Percentiles rank a stretch among this genome's conserved stretches.
Evolutionary conservation across 192 early-diverging fungal genomes (phyloP).

Genomic region (Geranomyces michiganensis): DNA sequence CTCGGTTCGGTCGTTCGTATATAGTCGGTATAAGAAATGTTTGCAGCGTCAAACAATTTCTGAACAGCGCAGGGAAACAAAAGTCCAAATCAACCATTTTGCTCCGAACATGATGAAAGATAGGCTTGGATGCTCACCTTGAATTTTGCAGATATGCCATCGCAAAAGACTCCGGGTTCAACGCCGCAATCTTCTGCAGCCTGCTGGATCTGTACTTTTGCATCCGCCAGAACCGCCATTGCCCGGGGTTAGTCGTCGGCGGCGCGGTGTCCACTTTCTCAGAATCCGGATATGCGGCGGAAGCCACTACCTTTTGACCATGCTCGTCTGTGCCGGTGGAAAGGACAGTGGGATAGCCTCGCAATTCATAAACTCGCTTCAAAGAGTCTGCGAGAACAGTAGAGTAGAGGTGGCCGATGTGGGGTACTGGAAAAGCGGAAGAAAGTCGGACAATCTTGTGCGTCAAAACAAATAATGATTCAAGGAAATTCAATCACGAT

Average conservation of each 20-base stretch:
- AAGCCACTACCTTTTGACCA: slow-evolving; percentile 80
- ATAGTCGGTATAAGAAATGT: slow-evolving; percentile 77
- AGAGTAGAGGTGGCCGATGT: slow-evolving; percentile 95
- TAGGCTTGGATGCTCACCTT: slow-evolving; percentile 45
- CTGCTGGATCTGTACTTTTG: slow-evolving; percentile 78
- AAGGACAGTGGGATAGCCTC: slow-evolving; percentile 60
- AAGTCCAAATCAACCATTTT: no score
- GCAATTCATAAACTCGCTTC: slow-evolving; percentile 73
- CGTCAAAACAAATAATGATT: no score
- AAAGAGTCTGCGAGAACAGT: slow-evolving; percentile 83
- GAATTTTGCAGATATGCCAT: slow-evolving; percentile 68
- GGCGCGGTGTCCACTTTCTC: no score
- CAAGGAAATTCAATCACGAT: no score
- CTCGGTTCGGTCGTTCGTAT: slow-evolving; percentile 83
- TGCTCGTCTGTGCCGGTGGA: slow-evolving; percentile 94
- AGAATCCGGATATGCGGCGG: no score
- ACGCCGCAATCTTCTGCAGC: slow-evolving; percentile 68
- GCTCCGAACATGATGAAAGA: no score
- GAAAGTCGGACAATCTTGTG: no score
- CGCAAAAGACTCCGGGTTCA: slow-evolving; percentile 77
- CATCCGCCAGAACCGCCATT: background rate
- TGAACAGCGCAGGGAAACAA: slow-evolving; percentile 31
- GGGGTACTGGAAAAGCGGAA: slow-evolving; percentile 76
- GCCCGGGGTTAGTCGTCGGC: background rate
- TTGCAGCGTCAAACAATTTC: slow-evolving; percentile 70